These are phyloP conservation scores for Ziziphus jujuba DNA, from an alignment of 306 rosid genomes.

Conservation along the genomic window DNA sequence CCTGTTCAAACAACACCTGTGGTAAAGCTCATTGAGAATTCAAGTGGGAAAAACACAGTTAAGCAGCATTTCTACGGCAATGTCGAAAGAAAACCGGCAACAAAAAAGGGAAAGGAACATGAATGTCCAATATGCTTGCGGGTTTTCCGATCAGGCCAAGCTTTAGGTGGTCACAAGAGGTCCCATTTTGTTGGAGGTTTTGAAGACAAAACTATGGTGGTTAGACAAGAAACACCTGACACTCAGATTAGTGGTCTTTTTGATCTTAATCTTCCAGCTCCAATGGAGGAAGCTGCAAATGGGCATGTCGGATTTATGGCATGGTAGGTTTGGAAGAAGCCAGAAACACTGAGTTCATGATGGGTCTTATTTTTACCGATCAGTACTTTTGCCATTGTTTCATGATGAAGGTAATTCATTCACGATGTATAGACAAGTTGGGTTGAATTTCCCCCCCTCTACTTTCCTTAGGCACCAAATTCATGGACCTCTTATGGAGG, in stretches of 20 bases:
- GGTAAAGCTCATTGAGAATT: slow-evolving; percentile 20
- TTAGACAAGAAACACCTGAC: slow-evolving; percentile 40
- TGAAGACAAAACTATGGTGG: slow-evolving; percentile 52
- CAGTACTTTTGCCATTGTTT: slow-evolving; percentile 27
- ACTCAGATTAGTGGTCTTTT: slow-evolving; percentile 47
- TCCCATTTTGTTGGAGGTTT: slow-evolving; percentile 82
- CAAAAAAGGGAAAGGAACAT: slow-evolving; percentile 66
- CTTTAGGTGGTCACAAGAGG: slow-evolving; percentile 96
- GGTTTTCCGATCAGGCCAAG: slow-evolving; percentile 84
- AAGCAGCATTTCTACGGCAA: slow-evolving; percentile 31
- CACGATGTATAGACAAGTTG: slow-evolving; percentile 44
- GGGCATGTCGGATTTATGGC: slow-evolving; percentile 34
- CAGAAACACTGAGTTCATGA: slow-evolving; percentile 24
- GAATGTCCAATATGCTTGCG: slow-evolving; percentile 87
- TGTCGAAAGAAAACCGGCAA: slow-evolving; percentile 41
- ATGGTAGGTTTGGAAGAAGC: slow-evolving; percentile 36
- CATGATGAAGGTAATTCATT: slow-evolving; percentile 34
- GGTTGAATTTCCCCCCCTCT: slow-evolving; percentile 14
- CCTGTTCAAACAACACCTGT: slow-evolving; percentile 34
- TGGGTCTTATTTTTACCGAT: slow-evolving; percentile 27
- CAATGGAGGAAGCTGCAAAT: slow-evolving; percentile 56
- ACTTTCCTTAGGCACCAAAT: slow-evolving; percentile 30
- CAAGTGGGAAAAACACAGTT: slow-evolving; percentile 23
- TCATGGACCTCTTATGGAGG: slow-evolving; percentile 37
- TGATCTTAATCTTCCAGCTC: slow-evolving; percentile 95